Base-by-base conservation (phyloP, 2,329 filamentous ascomycete species). In the Acrodontium crateriforme region DNA sequence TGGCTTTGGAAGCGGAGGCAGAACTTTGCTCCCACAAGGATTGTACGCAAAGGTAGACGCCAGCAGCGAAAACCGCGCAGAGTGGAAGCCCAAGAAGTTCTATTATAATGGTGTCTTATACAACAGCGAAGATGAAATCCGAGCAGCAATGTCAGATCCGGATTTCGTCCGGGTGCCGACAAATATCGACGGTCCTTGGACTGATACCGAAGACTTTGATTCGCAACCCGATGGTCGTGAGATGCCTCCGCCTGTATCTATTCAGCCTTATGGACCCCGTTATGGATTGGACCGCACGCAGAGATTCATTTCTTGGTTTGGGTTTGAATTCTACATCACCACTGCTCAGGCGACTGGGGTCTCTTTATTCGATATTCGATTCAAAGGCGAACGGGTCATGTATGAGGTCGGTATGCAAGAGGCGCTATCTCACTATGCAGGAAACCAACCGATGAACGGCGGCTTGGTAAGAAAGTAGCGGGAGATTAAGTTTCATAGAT, bases 41-140 rank as follows among this genome's bases (percentile, higher is more conserved):
- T 38, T 69, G 1, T 56, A 52, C 34, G 46, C 55, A 25, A 53
- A 52, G 24, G 36, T 53, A 6, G 60, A 74, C 36, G 46, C 68
- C 1, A 68, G 62, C 0, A 62, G 62, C 2, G 52, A 60, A 5
- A 58, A 70, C 32, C 56, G 59, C 8, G 50, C 50, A n/a, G 51
- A 64, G 16, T 74, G 69, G 69, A 35, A 19, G 6, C 35, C 41
- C 7, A 51, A 56, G 3, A 58, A 62, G 4, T 71, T 64, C 59
- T 62, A 67, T 23, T 72, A 71, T 40, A 62, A 69, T 34, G 60
- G 60, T 18, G 42, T 64, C 5, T 59, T 65, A 29, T 75, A 71
- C 38, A 46, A 55, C 15, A 59, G 59, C 4, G 62, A 58, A 2
- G 53, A 66, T 11, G 55, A 56, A 4, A 63, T 71, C 41, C 52